Evolutionary conservation across 345 rosid species (phyloP).

Genomic region (Eucalyptus erythrocorys): DNA sequence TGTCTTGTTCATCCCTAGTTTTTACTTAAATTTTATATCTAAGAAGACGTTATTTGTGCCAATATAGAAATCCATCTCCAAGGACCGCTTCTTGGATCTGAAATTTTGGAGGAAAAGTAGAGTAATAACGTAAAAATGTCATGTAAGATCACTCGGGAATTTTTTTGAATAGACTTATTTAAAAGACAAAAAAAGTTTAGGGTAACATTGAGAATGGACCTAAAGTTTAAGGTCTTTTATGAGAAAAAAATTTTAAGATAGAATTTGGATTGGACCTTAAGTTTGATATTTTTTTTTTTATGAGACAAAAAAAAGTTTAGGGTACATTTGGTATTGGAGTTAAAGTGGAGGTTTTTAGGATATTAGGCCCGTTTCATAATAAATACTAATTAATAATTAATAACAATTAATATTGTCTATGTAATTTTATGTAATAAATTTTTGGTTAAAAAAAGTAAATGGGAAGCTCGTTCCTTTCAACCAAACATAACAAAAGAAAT

Average conservation of each 20-base stretch:
- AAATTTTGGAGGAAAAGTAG: not conserved
- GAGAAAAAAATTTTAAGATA: no score
- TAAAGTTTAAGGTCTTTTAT: no score
- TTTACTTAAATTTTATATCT: not conserved
- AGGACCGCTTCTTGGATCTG: not conserved
- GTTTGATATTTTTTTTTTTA: not conserved
- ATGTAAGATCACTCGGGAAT: not conserved
- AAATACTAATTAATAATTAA: not conserved
- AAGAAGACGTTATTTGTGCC: not conserved
- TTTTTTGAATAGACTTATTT: not conserved
- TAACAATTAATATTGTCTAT: not conserved
- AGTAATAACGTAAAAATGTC: not conserved
- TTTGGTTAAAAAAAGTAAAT: not conserved
- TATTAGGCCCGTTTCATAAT: not conserved
- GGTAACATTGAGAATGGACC: not conserved
- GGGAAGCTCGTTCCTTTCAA: not conserved
- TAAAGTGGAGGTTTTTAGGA: not conserved
- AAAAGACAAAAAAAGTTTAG: not conserved
- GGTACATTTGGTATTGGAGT: accelerated
- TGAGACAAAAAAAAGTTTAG: not conserved
- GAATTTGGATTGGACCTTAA: not conserved
- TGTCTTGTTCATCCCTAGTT: no score
- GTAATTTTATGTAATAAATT: not conserved
- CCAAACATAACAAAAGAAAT: not conserved
- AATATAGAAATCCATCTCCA: not conserved